Evolutionary conservation across 208 protist species (phyloP), one percentile per base, ranked within the genome.

Genomic region (Endotrypanum monterogeii): DNA sequence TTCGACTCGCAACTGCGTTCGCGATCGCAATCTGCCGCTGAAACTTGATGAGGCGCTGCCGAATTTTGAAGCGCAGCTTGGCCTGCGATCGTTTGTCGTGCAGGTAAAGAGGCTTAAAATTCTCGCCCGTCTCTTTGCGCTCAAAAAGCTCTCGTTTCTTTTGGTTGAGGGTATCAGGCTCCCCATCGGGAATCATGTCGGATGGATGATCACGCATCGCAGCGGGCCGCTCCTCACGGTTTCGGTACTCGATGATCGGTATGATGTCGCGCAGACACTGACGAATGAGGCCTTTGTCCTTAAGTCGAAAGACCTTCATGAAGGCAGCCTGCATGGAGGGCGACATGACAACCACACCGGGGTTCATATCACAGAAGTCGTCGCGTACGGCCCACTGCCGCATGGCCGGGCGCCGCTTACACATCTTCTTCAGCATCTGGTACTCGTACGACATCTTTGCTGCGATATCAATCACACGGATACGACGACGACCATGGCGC

Each of bases 381-480:
- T 96, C 90, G 25, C 92, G 88, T 68, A 96, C 85, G 7, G 83
- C 79, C 87, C 90, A 96, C 83, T 96, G 92, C 63, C 92, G 89
- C 86, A 96, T 92, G n/a, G 88, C 78, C 8, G 92, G 92, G 18
- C 92, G 89, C 16, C 85, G 82, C 67, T 87, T 84, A 68, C 90
- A 97, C 89, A 94, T 93, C 74, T 92, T 95, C 77, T 95, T 93
- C 14, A 97, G 73, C 75, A 89, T 86, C 79, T 98, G 91, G 71
- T 98, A 97, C 76, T 98, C 94, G 83, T 98, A 98, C 41, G 90
- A 90, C 81, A 98, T 94, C 75, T 95, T 94, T 9, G 95, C 82
- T 14, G 93, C 95, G 12, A 96, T 79, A 62, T 97, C 95, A 74
- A 98, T 96, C 2, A 91, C 86, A 50, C 86, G 87, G 55, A 96